Conservation (phyloP, 805 yeast species). For the Candida ipomoeae region DNA sequence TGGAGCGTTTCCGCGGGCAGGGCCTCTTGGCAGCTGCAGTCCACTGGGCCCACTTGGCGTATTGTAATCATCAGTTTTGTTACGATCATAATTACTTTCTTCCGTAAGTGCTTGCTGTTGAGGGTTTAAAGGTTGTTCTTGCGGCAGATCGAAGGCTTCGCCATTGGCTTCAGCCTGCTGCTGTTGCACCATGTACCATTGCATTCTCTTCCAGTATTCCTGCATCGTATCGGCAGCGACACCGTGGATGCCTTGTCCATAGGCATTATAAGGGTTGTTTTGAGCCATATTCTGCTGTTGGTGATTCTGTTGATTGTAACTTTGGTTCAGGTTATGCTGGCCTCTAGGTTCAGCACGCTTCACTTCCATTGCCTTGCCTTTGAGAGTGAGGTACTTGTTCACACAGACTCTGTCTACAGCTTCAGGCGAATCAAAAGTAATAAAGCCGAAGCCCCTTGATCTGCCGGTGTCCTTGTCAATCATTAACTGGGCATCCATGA, state of each 20-base stretch:
- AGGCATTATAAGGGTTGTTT: slow-evolving; percentile 25
- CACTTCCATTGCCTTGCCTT: slow-evolving; percentile 82
- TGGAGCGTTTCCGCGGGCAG: background rate
- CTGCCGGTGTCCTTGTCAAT: slow-evolving; percentile 95
- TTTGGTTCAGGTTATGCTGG: slow-evolving; percentile 47
- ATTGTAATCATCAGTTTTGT: background rate
- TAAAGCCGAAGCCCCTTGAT: slow-evolving; percentile 95
- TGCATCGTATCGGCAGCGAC: slow-evolving; percentile 53
- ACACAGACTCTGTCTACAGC: slow-evolving; percentile 88
- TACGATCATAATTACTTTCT: slow-evolving; percentile 18
- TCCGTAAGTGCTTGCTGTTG: slow-evolving; percentile 28
- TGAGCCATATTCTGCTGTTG: slow-evolving; percentile 28
- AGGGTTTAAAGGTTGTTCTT: slow-evolving; percentile 41
- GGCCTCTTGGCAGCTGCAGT: slow-evolving; percentile 11
- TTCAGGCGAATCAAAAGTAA: slow-evolving; percentile 89
- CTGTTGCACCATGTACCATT: slow-evolving; percentile 62
- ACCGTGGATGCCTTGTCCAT: slow-evolving; percentile 18
- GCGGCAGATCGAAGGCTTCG: slow-evolving; percentile 26
- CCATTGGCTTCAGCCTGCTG: slow-evolving; percentile 35
- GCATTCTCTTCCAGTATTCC: slow-evolving; percentile 61
- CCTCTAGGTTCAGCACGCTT: slow-evolving; percentile 82
- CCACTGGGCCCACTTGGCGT: slow-evolving; percentile 1
- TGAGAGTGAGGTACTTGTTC: slow-evolving; percentile 74
- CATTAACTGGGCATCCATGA: slow-evolving; percentile 95
- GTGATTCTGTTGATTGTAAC: slow-evolving; percentile 18